phyloP scores from a whole-genome alignment of 2,329 filamentous ascomycete genomes.

The Pseudogymnoascus sp. region DNA sequence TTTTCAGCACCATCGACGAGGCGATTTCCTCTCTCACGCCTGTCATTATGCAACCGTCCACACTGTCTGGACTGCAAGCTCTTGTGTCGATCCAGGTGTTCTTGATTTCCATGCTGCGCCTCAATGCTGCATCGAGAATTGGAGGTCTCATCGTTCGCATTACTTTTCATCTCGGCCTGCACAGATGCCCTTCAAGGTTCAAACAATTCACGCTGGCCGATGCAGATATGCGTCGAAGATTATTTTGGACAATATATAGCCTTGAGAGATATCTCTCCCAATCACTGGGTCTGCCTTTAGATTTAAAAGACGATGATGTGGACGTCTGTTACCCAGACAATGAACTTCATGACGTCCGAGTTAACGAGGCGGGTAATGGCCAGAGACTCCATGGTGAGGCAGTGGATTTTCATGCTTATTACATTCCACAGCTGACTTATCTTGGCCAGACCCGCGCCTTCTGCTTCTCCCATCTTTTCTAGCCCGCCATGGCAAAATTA shows the following conservation, averaged over 20 bases:
- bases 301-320: slow-evolving; percentile 47
- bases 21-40: slow-evolving; percentile 41
- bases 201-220: slow-evolving; percentile 41
- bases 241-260: slow-evolving; percentile 51
- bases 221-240: slow-evolving; percentile 38
- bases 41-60: slow-evolving; percentile 38
- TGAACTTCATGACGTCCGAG: slow-evolving; percentile 34
- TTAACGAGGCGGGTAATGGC: slow-evolving; percentile 12
- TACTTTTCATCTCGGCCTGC: slow-evolving; percentile 49
- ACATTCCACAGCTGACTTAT: slow-evolving; percentile 13
- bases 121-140: slow-evolving; percentile 48
- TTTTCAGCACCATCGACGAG: slow-evolving; percentile 42
- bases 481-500: slow-evolving; percentile 40
- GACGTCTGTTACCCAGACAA: slow-evolving; percentile 47
- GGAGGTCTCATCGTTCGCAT: slow-evolving; percentile 47
- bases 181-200: slow-evolving; percentile 47
- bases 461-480: slow-evolving; percentile 29
- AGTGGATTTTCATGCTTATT: slow-evolving; percentile 2
- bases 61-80: slow-evolving; percentile 40
- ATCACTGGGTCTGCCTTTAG: slow-evolving; percentile 45
- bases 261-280: slow-evolving; percentile 48
- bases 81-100: slow-evolving; percentile 46
- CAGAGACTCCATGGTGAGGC: slow-evolving; percentile 15
- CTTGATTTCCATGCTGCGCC: slow-evolving; percentile 45
- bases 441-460: slow-evolving; percentile 24